phyloP scores from a whole-genome alignment of 371 early-diverging fungal genomes.

The Nematocida ausubeli region DNA sequence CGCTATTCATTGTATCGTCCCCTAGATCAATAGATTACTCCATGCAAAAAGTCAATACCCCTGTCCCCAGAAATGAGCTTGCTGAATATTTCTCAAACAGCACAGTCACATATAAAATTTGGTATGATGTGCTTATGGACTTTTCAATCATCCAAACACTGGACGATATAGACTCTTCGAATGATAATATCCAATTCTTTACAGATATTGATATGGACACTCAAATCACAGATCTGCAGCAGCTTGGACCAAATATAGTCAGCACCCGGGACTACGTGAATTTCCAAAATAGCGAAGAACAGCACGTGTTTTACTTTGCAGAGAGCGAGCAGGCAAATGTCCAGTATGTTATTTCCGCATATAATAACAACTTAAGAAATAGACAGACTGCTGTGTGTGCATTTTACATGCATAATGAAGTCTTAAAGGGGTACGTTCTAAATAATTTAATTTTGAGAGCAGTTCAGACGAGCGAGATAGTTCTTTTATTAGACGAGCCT shows the following conservation, averaged over 20 bases:
- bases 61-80: background rate
- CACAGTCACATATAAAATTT: background rate
- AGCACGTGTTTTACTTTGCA: slow-evolving; percentile 8
- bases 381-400: slow-evolving; percentile 29
- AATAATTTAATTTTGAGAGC: slow-evolving; percentile 30
- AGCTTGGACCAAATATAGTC: background rate
- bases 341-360: slow-evolving; percentile 16
- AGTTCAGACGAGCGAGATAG: background rate
- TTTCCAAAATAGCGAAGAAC: background rate
- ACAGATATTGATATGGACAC: background rate
- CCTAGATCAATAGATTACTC: slow-evolving; percentile 16
- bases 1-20: slow-evolving; percentile 11
- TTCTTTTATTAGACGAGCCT: background rate
- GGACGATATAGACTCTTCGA: background rate
- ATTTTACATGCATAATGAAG: background rate
- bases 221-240: background rate
- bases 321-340: background rate
- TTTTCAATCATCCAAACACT: slow-evolving; percentile 30
- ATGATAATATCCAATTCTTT: background rate
- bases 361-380: slow-evolving; percentile 23
- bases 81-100: background rate
- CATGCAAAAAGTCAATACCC: background rate
- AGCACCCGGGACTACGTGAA: slow-evolving; percentile 18
- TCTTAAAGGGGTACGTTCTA: slow-evolving; percentile 11
- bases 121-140: slow-evolving; percentile 31